Base-by-base conservation (phyloP, 73 alveolate genomes). In the Stentor roeselii region DNA sequence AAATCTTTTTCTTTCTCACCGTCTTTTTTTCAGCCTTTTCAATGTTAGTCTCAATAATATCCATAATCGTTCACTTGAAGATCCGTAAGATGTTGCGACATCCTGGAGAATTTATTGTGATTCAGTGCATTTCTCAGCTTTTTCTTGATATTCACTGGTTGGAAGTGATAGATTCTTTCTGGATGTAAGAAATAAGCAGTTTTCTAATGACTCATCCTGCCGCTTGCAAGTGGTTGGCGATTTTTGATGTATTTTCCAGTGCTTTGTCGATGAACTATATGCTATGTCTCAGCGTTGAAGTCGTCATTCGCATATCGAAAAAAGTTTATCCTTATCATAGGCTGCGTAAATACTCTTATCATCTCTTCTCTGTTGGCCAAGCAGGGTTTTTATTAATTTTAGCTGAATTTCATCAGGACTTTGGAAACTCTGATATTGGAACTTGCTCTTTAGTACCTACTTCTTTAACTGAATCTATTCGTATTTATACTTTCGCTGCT, bases 181-280 rank as follows among this genome's bases (percentile, higher is more conserved):
- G n/a, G n/a, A n/a, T n/a, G n/a, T n/a, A n/a, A n/a, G n/a, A n/a
- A n/a, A n/a, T n/a, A n/a, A n/a, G n/a, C n/a, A n/a, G n/a, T n/a
- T n/a, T n/a, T n/a, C n/a, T n/a, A n/a, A n/a, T n/a, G n/a, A n/a
- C n/a, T n/a, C n/a, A n/a, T n/a, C n/a, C n/a, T n/a, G n/a, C n/a
- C n/a, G n/a, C n/a, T n/a, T n/a, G n/a, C n/a, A n/a, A n/a, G n/a
- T n/a, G n/a, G n/a, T n/a, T n/a, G n/a, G n/a, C n/a, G n/a, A n/a
- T n/a, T n/a, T n/a, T n/a, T n/a, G n/a, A n/a, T n/a, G 80, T 67
- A 32, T 67, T 67, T 67, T 67, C 34, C 80, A 21, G 15, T 30
- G 21, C 37, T 1, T 30, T 67, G 1, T 21, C 80, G 0, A 21
- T 21, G 37, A 67, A 67, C 34, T 67, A 67, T 34, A 15, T 67